A percentile compares a stretch with the other conserved stretches of the same genome.
Evolutionary conservation across 495 filamentous ascomycete species (phyloP).

Genomic region (Aspergillus haitiensis): DNA sequence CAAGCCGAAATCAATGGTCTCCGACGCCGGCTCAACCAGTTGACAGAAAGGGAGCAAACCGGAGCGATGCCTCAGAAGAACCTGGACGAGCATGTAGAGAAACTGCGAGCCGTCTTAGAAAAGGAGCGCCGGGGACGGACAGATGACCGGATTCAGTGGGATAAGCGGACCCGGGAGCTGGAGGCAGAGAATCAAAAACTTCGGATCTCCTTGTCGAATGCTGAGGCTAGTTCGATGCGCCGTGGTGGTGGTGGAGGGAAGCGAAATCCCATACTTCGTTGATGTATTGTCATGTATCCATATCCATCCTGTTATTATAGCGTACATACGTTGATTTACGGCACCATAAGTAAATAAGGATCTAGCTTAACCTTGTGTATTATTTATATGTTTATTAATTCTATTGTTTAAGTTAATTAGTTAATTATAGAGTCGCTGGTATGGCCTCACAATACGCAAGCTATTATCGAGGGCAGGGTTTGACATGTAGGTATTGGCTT

Average conservation of each 20-base stretch:
- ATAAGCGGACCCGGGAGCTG: constrained; percentile 16
- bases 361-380: background rate
- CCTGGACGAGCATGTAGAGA: background rate
- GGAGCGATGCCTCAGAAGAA: background rate
- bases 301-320: too few relatives aligned
- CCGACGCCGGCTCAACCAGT: constrained; percentile 3
- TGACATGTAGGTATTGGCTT: too few relatives aligned
- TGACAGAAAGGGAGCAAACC: background rate
- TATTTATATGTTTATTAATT: too few relatives aligned
- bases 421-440: too few relatives aligned
- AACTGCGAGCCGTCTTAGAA: constrained; percentile 13
- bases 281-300: too few relatives aligned
- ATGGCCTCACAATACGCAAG: too few relatives aligned
- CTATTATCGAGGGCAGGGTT: too few relatives aligned
- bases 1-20: constrained; percentile 10
- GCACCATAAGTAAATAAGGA: background rate
- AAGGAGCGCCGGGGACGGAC: constrained; percentile 15
- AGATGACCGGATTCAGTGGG: constrained; percentile 18
- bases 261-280: background rate
- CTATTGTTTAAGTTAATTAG: too few relatives aligned
- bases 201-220: constrained; percentile 17
- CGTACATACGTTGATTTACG: background rate
- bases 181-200: constrained; percentile 20
- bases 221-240: background rate
- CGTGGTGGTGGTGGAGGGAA: background rate